These are phyloP conservation scores for Ophiostoma sp. DNA, from an alignment of 2,329 filamentous ascomycete genomes.

Conservation along the genomic window DNA sequence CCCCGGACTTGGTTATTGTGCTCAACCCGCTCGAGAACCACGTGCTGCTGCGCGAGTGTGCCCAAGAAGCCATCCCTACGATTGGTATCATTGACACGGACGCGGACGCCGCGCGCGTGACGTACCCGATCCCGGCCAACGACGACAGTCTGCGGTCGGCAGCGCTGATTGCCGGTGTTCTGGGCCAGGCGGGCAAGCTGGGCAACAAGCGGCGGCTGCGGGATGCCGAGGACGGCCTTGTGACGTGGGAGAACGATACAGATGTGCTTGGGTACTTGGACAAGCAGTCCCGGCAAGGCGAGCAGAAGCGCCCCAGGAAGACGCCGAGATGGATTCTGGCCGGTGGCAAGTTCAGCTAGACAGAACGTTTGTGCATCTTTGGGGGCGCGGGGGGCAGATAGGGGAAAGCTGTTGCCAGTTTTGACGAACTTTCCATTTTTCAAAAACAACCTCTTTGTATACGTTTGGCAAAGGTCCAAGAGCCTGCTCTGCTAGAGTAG, in stretches of 20 bases:
- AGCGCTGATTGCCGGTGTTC: conserved; percentile 77
- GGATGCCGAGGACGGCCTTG: conserved; percentile 60
- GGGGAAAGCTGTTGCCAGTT: background rate
- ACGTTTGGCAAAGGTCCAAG: background rate
- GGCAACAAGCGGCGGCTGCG: conserved; percentile 69
- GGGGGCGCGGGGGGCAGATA: background rate
- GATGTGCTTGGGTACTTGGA: background rate
- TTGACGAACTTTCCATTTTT: background rate
- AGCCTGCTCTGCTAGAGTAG: background rate
- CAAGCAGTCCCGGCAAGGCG: background rate
- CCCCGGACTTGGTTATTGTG: conserved; percentile 88
- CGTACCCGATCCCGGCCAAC: conserved; percentile 94
- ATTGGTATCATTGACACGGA: conserved; percentile 96
- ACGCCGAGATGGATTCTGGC: background rate
- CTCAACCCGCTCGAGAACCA: conserved; percentile 93
- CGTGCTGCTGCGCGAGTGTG: conserved; percentile 87
- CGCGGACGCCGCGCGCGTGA: conserved; percentile 87
- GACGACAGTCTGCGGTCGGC: conserved; percentile 89
- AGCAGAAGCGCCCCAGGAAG: background rate
- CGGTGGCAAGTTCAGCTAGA: background rate
- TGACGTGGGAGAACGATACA: conserved; percentile 57
- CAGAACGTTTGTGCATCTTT: background rate
- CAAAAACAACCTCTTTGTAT: background rate
- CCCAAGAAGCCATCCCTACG: conserved; percentile 82
- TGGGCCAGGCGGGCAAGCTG: conserved; percentile 79